A percentile compares a stretch with the other conserved stretches of the same genome.
phyloP scores from a whole-genome alignment of 306 rosid genomes.

The Comarum palustre region DNA sequence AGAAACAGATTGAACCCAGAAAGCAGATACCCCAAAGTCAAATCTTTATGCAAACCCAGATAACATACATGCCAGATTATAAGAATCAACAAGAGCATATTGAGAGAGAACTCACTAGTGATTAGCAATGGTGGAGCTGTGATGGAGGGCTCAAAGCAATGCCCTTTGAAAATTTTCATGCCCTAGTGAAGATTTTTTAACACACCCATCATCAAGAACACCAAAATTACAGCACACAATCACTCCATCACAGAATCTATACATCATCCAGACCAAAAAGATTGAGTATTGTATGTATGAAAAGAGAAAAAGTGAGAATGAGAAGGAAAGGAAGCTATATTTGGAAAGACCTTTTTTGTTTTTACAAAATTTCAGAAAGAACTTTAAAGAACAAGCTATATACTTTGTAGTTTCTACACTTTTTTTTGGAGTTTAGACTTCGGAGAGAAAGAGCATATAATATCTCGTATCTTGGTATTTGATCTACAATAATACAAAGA shows the following conservation, averaged over 20 bases:
- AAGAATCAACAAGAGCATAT: conserved; percentile 8
- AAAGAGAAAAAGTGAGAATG: conserved; percentile 19
- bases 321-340: conserved; percentile 16
- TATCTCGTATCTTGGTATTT: conserved; percentile 17
- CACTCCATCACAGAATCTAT: conserved; percentile 31
- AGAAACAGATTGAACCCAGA: conserved; percentile 28
- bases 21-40: conserved; percentile 13
- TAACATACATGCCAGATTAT: conserved; percentile 22
- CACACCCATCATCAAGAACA: conserved; percentile 43
- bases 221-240: conserved; percentile 32
- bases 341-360: background rate
- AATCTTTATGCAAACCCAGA: conserved; percentile 24
- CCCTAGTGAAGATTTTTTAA: conserved; percentile 57
- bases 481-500: conserved; percentile 15
- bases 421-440: conserved; percentile 1
- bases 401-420: background rate
- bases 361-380: background rate
- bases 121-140: conserved; percentile 61
- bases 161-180: conserved; percentile 56
- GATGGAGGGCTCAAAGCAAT: conserved; percentile 43
- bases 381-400: conserved; percentile 9
- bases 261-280: conserved; percentile 28
- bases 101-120: conserved; percentile 48
- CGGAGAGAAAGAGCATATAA: conserved; percentile 10
- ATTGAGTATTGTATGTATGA: conserved; percentile 1